Evolutionary conservation across 108 stramenopile species (phyloP).

Genomic region (Pinguiococcus pyrenoidosus): DNA sequence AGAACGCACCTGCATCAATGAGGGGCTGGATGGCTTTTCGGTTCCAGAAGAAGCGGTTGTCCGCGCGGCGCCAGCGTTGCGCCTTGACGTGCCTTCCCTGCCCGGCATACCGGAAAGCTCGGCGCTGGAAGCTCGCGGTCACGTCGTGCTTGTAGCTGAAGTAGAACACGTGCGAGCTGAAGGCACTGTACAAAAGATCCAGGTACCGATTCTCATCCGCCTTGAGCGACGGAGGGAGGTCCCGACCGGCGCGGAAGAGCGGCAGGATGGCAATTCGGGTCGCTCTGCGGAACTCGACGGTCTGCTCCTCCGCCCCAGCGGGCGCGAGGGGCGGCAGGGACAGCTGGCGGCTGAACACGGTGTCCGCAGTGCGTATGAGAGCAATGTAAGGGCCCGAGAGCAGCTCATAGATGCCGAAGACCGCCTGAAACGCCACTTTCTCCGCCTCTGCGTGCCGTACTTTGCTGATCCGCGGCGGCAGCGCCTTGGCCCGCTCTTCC

Average conservation of each 20-base stretch:
- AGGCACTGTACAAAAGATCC: slow-evolving; percentile 18
- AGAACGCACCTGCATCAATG: slow-evolving; percentile 22
- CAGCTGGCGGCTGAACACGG: not conserved
- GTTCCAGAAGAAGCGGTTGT: slow-evolving; percentile 90
- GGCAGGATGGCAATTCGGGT: slow-evolving; percentile 25
- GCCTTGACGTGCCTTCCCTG: slow-evolving; percentile 13
- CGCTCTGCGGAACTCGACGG: slow-evolving; percentile 27
- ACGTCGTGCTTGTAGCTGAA: slow-evolving; percentile 38
- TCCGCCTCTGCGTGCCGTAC: too few relatives aligned
- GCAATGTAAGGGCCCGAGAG: slow-evolving; percentile 35
- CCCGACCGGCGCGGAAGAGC: slow-evolving; percentile 14
- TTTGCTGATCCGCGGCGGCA: too few relatives aligned
- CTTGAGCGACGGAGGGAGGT: slow-evolving; percentile 20
- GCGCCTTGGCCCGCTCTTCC: too few relatives aligned
- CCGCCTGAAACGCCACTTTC: slow-evolving; percentile 15
- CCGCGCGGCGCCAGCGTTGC: slow-evolving; percentile 31
- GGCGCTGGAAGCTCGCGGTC: slow-evolving; percentile 30
- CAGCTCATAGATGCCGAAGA: slow-evolving; percentile 39
- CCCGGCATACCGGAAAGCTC: slow-evolving; percentile 16
- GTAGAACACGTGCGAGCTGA: slow-evolving; percentile 29
- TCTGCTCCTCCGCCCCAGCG: too few relatives aligned
- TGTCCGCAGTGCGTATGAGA: slow-evolving; percentile 20
- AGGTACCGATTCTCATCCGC: slow-evolving; percentile 29
- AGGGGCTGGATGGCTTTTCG: slow-evolving; percentile 50
- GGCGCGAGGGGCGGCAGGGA: too few relatives aligned